phyloP scores from a whole-genome alignment of 768 basidiomycete genomes.

The Symmetrospora coprosmae region DNA sequence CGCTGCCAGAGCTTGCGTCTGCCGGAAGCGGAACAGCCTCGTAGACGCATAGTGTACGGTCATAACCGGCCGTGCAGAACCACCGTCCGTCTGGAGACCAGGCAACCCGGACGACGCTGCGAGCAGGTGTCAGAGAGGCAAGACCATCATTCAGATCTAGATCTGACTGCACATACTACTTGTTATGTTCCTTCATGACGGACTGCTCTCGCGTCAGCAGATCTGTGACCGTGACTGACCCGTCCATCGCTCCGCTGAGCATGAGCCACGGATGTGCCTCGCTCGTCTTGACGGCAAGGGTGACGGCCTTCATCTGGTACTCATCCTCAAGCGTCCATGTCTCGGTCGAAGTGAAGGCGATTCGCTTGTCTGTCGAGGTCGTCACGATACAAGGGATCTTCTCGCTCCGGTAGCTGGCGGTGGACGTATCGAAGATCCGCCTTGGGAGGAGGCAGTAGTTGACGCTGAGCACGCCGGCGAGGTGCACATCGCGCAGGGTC shows the following conservation, averaged over 20 bases:
- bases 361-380: conserved; percentile 32
- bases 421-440: not conserved
- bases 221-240: conserved; percentile 25
- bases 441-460: not conserved
- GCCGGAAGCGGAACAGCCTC: conserved; percentile 7
- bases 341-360: conserved; percentile 28
- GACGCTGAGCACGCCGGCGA: conserved; percentile 49
- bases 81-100: conserved; percentile 29
- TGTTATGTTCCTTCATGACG: conserved; percentile 26
- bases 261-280: conserved; percentile 22
- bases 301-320: conserved; percentile 27
- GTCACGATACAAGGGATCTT: conserved; percentile 28
- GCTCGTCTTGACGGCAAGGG: conserved; percentile 27
- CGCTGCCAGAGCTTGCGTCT: not conserved
- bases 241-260: conserved; percentile 32
- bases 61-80: conserved; percentile 31
- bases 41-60: conserved; percentile 31
- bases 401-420: conserved; percentile 45
- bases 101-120: conserved; percentile 25
- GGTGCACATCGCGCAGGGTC: conserved; percentile 41
- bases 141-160: too few species aligned
- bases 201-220: conserved; percentile 27
- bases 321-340: conserved; percentile 29
- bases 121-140: too few species aligned
- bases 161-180: conserved; percentile 19